A percentile compares a stretch with the other conserved stretches of the same genome.
Conservation (phyloP, 2,329 filamentous ascomycete genomes). For the Peltaster fructicola region DNA sequence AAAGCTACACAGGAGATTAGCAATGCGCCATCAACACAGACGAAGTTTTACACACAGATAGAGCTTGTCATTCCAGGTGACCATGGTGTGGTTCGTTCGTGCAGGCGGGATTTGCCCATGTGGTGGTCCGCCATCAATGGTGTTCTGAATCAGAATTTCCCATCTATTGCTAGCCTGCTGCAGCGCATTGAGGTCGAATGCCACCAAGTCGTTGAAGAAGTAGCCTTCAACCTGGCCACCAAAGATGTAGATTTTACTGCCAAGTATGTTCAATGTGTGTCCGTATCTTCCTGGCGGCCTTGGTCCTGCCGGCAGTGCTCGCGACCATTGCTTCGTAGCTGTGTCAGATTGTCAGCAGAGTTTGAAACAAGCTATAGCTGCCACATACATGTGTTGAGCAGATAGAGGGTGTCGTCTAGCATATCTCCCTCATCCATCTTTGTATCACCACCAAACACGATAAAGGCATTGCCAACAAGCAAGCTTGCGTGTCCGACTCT, state of each 20-base stretch:
- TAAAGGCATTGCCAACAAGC: constrained; percentile 94
- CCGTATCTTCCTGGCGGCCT: constrained; percentile 84
- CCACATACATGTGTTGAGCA: constrained; percentile 85
- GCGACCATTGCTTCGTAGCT: constrained; percentile 97
- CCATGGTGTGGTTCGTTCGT: constrained; percentile 82
- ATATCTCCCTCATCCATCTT: constrained; percentile 88
- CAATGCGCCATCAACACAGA: constrained; percentile 34
- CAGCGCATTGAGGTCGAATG: constrained; percentile 88
- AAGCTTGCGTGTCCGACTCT: constrained; percentile 88
- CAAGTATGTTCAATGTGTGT: constrained; percentile 88
- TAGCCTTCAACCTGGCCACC: constrained; percentile 93
- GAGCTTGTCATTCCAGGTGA: constrained; percentile 84
- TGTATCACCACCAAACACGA: constrained; percentile 95
- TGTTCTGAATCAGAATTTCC: constrained; percentile 77
- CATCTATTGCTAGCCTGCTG: constrained; percentile 83
- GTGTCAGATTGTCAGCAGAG: constrained; percentile 13
- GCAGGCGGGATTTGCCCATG: constrained; percentile 61
- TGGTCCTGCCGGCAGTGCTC: constrained; percentile 71
- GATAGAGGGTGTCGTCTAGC: constrained; percentile 85
- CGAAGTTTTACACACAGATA: constrained; percentile 39
- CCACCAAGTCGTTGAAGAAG: constrained; percentile 94
- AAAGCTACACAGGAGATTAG: constrained; percentile 45
- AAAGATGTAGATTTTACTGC: constrained; percentile 94
- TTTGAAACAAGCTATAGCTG: background rate
- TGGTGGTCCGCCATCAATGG: constrained; percentile 40